Evolutionary conservation across 192 early-diverging fungal species (phyloP), one percentile per base, ranked within the genome.

Genomic region (Backusella psychrophila): DNA sequence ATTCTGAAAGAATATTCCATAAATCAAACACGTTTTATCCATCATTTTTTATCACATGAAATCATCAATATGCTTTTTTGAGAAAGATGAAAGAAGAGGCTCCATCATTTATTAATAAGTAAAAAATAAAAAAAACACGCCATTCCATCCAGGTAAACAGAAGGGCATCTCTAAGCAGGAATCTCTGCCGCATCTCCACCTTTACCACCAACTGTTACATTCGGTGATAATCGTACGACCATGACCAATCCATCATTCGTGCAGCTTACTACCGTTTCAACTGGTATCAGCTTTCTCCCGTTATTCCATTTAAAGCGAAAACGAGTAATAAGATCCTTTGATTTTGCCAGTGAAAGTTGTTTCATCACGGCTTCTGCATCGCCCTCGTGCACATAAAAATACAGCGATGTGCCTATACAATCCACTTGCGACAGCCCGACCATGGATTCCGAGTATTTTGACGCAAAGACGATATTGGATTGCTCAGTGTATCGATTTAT

Each of bases 251-350:
- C 66, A 59, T 78, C 77, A 39, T 67, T 69, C 0, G 71, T 69
- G 35, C 71, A 44, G 21, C 59, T 69, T 8, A 78, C 63, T n/a
- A 78, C 72, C 5, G 77, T 35, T 69, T 78, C 77, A 17, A 78
- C 72, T 6, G 71, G 41, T 69, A 69, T 69, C 5, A 52, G 12
- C 0, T 6, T 44, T 9, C 21, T 26, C 4, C 66, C 42, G 33
- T 73, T 72, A 29, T 65, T 63, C 77, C 77, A 78, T 31, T 78
- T 33, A 42, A 78, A 78, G 7, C 71, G 59, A 26, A 78, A 17
- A 0, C 72, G 71, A 3, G 63, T 39, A 3, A 74, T 69, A 0
- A 68, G 23, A 66, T 65, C 39, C 23, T 56, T 66, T 29, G 46
- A 39, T 33, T 74, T 73, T 15, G 72, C 71, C 38, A 69, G 14